A percentile compares a stretch with the other conserved stretches of the same genome.
Conservation (phyloP, 106 monocot species). For the Narthecium ossifragum region DNA sequence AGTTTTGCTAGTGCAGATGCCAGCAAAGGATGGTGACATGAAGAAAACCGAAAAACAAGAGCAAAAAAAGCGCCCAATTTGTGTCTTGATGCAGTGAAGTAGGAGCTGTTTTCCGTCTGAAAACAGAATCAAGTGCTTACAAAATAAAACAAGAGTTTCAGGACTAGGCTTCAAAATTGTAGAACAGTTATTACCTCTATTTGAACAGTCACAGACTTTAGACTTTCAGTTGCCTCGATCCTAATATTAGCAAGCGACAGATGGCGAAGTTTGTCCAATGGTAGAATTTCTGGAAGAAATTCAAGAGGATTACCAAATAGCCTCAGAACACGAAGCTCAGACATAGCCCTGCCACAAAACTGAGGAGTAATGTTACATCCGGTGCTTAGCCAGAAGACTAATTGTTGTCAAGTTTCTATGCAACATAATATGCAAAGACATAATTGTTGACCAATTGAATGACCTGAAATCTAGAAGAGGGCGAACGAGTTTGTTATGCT, state of each 20-base stretch:
- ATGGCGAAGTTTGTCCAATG: constrained; percentile 72
- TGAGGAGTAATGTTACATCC: constrained; percentile 44
- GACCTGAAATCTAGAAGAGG: constrained; percentile 99
- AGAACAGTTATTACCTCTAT: constrained; percentile 64
- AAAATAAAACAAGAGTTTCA: background rate
- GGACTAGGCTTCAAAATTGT: constrained; percentile 1
- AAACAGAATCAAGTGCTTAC: background rate
- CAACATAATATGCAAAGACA: background rate
- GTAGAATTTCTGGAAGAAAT: constrained; percentile 98
- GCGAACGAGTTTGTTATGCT: constrained; percentile 90
- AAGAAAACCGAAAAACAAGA: constrained; percentile 97
- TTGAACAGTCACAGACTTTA: constrained; percentile 76
- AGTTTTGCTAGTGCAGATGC: constrained; percentile 92
- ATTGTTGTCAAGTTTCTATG: background rate
- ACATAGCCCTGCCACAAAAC: constrained; percentile 83
- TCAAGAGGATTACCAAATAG: constrained; percentile 97
- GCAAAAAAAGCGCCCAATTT: constrained; percentile 91
- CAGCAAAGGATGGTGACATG: constrained; percentile 96
- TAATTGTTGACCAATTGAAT: constrained; percentile 18
- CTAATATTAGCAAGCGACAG: constrained; percentile 95
- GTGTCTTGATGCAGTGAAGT: constrained; percentile 82
- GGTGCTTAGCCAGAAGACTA: background rate
- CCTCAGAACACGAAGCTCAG: constrained; percentile 76
- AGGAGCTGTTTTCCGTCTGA: constrained; percentile 82
- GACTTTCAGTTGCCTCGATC: constrained; percentile 84